Evolutionary conservation across 2,329 filamentous ascomycete species (phyloP).

Genomic region (Ilyonectria sp.): DNA sequence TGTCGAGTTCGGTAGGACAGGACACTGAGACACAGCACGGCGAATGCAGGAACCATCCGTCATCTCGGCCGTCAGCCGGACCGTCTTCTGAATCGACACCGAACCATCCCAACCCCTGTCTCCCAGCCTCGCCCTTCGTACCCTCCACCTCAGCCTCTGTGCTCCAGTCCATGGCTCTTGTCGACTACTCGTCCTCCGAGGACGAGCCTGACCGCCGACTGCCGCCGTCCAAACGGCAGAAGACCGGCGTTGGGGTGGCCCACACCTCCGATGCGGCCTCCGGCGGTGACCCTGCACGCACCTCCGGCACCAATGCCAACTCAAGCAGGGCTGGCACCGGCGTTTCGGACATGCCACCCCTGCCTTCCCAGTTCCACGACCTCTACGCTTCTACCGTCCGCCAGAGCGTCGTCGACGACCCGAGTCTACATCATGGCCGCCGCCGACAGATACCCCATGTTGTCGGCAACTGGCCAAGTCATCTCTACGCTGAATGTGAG

Average conservation of each 20-base stretch:
- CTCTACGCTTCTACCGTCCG: conserved; percentile 89
- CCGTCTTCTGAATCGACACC: not conserved
- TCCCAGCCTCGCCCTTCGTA: not conserved
- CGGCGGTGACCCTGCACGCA: not conserved
- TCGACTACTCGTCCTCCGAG: conserved; percentile 68
- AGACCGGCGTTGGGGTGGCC: conserved; percentile 42
- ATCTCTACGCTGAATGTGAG: conserved; percentile 94
- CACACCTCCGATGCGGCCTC: conserved; percentile 32
- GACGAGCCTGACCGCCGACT: conserved; percentile 41
- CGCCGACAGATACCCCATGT: conserved; percentile 87
- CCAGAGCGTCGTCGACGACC: conserved; percentile 84
- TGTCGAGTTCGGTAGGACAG: not conserved
- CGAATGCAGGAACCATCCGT: conserved; percentile 27
- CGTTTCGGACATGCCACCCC: conserved; percentile 72
- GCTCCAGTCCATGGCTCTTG: conserved; percentile 68
- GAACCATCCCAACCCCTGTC: not conserved
- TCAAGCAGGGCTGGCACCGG: conserved; percentile 19
- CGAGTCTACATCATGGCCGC: conserved; percentile 86
- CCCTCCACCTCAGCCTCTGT: conserved; percentile 3
- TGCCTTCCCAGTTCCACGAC: conserved; percentile 87
- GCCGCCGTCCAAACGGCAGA: conserved; percentile 57
- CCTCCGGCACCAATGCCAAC: conserved; percentile 14
- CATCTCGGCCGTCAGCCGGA: not conserved
- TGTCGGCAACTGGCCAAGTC: conserved; percentile 91
- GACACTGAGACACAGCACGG: conserved; percentile 2